Percentiles rank a stretch among this genome's conserved stretches.
phyloP scores from a whole-genome alignment of 2,329 filamentous ascomycete species.

The Fusarium stilboides region DNA sequence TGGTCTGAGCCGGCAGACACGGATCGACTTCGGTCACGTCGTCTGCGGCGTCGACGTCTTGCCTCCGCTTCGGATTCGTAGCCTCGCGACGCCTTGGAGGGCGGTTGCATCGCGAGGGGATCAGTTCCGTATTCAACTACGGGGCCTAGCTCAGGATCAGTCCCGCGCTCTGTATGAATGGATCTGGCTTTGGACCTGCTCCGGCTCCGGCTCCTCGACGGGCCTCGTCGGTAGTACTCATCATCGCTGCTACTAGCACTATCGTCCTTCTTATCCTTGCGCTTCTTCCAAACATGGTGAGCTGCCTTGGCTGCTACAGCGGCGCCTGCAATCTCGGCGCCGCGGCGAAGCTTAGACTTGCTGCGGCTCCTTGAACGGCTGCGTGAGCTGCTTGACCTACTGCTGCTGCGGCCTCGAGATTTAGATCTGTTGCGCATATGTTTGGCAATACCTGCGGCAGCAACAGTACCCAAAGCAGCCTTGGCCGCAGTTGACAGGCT shows the following conservation, averaged over 20 bases:
- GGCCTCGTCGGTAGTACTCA: slow-evolving; percentile 55
- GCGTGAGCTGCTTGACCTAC: slow-evolving; percentile 46
- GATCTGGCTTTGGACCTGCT: slow-evolving; percentile 68
- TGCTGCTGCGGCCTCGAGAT: slow-evolving; percentile 49
- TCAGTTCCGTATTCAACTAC: slow-evolving; percentile 76
- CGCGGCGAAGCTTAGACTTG: slow-evolving; percentile 65
- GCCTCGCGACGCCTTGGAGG: slow-evolving; percentile 54
- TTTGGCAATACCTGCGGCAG: slow-evolving; percentile 71
- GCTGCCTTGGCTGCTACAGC: slow-evolving; percentile 73
- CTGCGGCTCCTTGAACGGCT: slow-evolving; percentile 54
- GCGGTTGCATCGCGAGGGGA: slow-evolving; percentile 65
- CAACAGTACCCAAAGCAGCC: slow-evolving; percentile 70
- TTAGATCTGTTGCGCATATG: slow-evolving; percentile 70
- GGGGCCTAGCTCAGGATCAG: slow-evolving; percentile 76
- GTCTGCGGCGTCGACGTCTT: slow-evolving; percentile 57
- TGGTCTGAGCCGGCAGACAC: slow-evolving; percentile 53
- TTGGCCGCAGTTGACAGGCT: slow-evolving; percentile 68
- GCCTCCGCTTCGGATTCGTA: slow-evolving; percentile 67
- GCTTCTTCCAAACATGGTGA: slow-evolving; percentile 73
- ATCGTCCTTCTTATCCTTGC: slow-evolving; percentile 72
- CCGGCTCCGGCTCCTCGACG: slow-evolving; percentile 57
- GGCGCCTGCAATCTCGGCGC: slow-evolving; percentile 73
- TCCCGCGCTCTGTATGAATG: slow-evolving; percentile 65
- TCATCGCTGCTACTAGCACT: slow-evolving; percentile 54
- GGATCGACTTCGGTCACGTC: slow-evolving; percentile 56